These are phyloP conservation scores for Dillenia suffruticosa DNA, from an alignment of 164 flowering plant species.

Conservation along the genomic window DNA sequence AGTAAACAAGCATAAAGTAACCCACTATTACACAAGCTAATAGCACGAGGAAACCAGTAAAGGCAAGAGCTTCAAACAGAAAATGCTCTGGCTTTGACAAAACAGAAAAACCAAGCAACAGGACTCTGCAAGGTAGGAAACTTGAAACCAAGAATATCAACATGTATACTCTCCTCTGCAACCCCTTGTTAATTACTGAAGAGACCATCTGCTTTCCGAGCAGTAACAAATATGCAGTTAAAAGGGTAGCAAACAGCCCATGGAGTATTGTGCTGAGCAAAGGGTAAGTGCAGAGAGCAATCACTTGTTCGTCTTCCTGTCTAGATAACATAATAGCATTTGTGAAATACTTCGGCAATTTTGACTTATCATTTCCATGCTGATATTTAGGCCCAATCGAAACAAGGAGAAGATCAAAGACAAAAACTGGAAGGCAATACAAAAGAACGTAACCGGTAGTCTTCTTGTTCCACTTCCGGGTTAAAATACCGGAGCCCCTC, in stretches of 20 bases:
- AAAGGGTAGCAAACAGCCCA: conserved; percentile 59
- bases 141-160: conserved; percentile 66
- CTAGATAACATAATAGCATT: conserved; percentile 20
- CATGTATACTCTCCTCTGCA: conserved; percentile 74
- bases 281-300: conserved; percentile 81
- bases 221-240: conserved; percentile 62
- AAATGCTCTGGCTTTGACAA: conserved; percentile 52
- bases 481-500: conserved; percentile 55
- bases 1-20: conserved; percentile 78
- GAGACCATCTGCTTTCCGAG: conserved; percentile 67
- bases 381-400: conserved; percentile 53
- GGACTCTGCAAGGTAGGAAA: conserved; percentile 69
- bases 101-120: conserved; percentile 82
- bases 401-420: conserved; percentile 63
- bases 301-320: conserved; percentile 8
- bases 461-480: conserved; percentile 68
- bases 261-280: conserved; percentile 69
- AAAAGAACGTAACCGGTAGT: conserved; percentile 61
- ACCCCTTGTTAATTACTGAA: conserved; percentile 76
- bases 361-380: conserved; percentile 19
- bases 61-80: conserved; percentile 63
- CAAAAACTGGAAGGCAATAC: conserved; percentile 68
- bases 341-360: conserved; percentile 62
- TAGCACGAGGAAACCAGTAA: conserved; percentile 71
- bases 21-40: conserved; percentile 61